phyloP scores from a whole-genome alignment of 2,329 filamentous ascomycete genomes.

The Tolypocladium ophioglossoides region DNA sequence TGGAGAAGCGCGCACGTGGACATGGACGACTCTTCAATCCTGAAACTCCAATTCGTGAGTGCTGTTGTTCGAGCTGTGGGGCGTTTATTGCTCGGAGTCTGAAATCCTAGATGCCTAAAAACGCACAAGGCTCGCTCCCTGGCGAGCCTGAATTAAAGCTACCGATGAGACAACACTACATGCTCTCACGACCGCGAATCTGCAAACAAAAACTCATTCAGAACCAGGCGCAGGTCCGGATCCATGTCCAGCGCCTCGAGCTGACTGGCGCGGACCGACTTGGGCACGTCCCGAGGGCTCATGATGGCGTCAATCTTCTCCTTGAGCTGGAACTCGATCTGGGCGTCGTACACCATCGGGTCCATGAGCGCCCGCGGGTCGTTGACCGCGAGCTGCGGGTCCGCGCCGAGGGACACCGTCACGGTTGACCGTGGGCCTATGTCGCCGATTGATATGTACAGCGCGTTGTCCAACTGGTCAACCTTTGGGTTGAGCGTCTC shows the following conservation, averaged over 20 bases:
- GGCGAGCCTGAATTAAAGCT: neutral
- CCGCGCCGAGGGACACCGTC: slow-evolving; percentile 4
- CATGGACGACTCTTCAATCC: no score
- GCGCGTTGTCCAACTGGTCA: neutral
- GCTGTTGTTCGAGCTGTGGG: no score
- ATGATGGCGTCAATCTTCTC: slow-evolving; percentile 8
- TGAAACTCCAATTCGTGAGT: no score
- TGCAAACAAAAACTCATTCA: slow-evolving; percentile 10
- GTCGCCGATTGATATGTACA: slow-evolving; percentile 4
- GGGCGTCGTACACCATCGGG: slow-evolving; percentile 8
- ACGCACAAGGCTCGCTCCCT: neutral
- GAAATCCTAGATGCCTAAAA: no score
- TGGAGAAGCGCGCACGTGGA: no score
- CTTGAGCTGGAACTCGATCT: slow-evolving; percentile 8
- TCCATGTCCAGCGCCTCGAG: slow-evolving; percentile 11
- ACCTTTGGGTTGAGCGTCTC: neutral
- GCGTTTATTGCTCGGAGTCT: no score
- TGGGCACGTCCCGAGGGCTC: neutral
- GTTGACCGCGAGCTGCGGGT: slow-evolving; percentile 6
- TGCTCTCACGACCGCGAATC: slow-evolving; percentile 4
- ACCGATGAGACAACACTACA: no score
- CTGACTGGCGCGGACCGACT: slow-evolving; percentile 5
- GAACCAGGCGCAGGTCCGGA: slow-evolving; percentile 7
- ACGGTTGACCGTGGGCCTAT: slow-evolving; percentile 3
- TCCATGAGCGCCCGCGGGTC: slow-evolving; percentile 6